phyloP scores from a whole-genome alignment of 768 basidiomycete genomes.

The Tephrocybe sp. region DNA sequence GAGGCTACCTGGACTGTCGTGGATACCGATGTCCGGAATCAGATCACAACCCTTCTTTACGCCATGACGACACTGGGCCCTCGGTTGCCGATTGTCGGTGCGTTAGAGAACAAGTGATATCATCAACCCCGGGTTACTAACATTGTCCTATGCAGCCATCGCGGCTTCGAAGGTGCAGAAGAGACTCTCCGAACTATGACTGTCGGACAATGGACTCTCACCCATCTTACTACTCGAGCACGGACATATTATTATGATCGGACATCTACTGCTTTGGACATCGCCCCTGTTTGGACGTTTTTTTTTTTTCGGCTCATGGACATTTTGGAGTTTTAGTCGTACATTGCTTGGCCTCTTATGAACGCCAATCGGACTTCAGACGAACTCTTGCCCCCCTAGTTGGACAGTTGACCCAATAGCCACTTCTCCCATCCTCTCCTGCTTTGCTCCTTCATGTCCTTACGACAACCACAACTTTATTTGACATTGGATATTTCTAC shows the following conservation, averaged over 20 bases:
- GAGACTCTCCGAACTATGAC: slow-evolving; percentile 32
- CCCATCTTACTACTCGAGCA: not conserved
- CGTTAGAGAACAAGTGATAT: slow-evolving; percentile 13
- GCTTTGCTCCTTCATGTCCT: slow-evolving; percentile 7
- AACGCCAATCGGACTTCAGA: slow-evolving; percentile 21
- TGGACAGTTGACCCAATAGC: slow-evolving; percentile 15
- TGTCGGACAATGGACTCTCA: slow-evolving; percentile 8
- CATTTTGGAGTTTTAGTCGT: slow-evolving; percentile 21
- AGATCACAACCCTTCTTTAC: slow-evolving; percentile 59
- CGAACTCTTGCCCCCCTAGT: slow-evolving; percentile 19
- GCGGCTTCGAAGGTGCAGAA: slow-evolving; percentile 43
- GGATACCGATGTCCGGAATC: slow-evolving; percentile 60
- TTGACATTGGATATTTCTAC: not conserved
- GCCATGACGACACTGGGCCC: slow-evolving; percentile 63
- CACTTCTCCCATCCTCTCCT: not conserved
- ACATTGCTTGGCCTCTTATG: slow-evolving; percentile 16
- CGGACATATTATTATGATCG: slow-evolving; percentile 15
- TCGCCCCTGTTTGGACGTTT: slow-evolving; percentile 10
- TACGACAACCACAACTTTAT: slow-evolving; percentile 6
- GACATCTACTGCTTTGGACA: slow-evolving; percentile 11
- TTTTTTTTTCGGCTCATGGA: slow-evolving; percentile 15
- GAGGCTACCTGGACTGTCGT: slow-evolving; percentile 65
- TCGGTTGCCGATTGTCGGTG: slow-evolving; percentile 59
- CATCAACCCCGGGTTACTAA: slow-evolving; percentile 1
- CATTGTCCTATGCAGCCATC: slow-evolving; percentile 25